Base-by-base conservation (phyloP, 2,329 filamentous ascomycete genomes). In the Cladophialophora chaetospira region DNA sequence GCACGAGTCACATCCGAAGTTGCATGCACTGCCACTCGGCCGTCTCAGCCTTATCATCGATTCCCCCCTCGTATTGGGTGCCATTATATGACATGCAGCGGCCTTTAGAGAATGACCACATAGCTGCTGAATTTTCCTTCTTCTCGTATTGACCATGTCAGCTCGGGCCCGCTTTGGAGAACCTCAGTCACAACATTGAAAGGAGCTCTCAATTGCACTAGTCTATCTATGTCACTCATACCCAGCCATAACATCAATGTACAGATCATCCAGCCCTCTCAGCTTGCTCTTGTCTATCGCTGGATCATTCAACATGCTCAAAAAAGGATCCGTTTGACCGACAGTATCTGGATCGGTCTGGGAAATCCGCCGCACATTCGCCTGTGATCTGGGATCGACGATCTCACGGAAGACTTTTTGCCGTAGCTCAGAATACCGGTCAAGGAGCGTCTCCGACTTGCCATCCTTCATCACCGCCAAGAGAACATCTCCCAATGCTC, bases 401-500 rank as follows among this genome's bases (percentile, higher is more conserved):
- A 72, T 64, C 2, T 70, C 66, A 3, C 63, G 56, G 61, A 67
- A 79, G 43, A 73, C 75, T 42, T 71, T 64, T 19, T 70, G 66
- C 1, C 76, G 69, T 2, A 74, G 62, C 25, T 73, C 69, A 25
- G 69, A 69, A 55, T 77, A 78, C 33, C 68, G 71, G 61, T 77
- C 72, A 9, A 78, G 66, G 31, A 78, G 77, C 9, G 48, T 57
- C 3, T 74, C 71, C 52, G 73, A 70, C 2, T 71, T 70, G 4
- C 69, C 58, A 2, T 15, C 69, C 15, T 48, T 33, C 1, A 33
- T 21, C 4, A 48, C 28, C 17, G 26, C 45, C 8, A 48, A 66
- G 10, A 87, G 74, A 63, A 82, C 84, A 63, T 87, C 82, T 55
- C 77, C 82, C 5, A 87, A 73, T 0, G 82, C 82, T 9, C 82